phyloP scores from a whole-genome alignment of 1,284 basidiomycete genomes.

The Ceratobasidium sp. region DNA sequence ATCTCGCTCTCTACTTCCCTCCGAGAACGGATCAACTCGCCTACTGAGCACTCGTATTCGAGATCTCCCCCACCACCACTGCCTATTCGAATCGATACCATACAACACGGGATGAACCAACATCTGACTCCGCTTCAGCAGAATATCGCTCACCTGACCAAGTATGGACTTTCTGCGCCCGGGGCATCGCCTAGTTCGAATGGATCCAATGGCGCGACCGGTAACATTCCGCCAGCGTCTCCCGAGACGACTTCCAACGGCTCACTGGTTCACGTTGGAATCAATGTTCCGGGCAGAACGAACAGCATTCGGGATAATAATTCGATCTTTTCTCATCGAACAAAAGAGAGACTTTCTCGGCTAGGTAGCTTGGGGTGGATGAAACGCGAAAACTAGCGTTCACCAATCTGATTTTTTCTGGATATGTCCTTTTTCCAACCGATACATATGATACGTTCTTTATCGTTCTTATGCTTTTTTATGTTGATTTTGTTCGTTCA shows the following conservation, averaged over 20 bases:
- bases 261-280: conserved; percentile 29
- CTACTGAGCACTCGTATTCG: conserved; percentile 23
- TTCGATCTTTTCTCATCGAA: conserved; percentile 37
- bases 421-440: conserved; percentile 1
- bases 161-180: conserved; percentile 82
- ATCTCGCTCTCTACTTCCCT: conserved; percentile 42
- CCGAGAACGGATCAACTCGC: conserved; percentile 38
- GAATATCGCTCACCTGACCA: conserved; percentile 79
- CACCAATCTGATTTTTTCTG: not conserved
- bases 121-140: conserved; percentile 80
- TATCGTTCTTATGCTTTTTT: conserved; percentile 1
- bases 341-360: conserved; percentile 36
- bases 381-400: conserved; percentile 29
- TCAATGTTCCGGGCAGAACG: conserved; percentile 10
- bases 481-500: conserved; percentile 25
- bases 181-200: conserved; percentile 59
- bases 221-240: conserved; percentile 6
- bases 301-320: conserved; percentile 38
- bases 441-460: conserved; percentile 17
- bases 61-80: conserved; percentile 27
- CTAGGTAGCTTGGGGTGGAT: conserved; percentile 40
- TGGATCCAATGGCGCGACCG: conserved; percentile 18
- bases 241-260: conserved; percentile 38
- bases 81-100: not conserved
- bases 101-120: not conserved